These are phyloP conservation scores for Macadamia integrifolia DNA, from an alignment of 164 flowering plant genomes.

Conservation along the genomic window DNA sequence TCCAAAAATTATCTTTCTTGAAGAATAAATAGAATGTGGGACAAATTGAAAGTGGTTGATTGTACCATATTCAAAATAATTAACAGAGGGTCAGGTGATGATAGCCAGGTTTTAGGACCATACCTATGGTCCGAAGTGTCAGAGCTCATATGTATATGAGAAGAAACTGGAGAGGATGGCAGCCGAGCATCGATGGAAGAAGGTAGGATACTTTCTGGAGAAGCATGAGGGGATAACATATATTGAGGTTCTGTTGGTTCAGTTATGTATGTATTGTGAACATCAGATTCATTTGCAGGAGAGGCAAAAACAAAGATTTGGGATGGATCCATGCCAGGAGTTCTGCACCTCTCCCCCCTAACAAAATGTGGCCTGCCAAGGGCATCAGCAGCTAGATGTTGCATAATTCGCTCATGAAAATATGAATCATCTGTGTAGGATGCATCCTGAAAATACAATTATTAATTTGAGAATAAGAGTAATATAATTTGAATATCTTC, in stretches of 20 bases:
- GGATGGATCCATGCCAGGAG: conserved; percentile 33
- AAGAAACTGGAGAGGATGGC: conserved; percentile 10
- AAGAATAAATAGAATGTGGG: no score
- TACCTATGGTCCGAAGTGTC: conserved; percentile 16
- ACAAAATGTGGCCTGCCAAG: conserved; percentile 33
- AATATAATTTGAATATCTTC: conserved; percentile 7
- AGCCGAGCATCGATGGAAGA: conserved; percentile 16
- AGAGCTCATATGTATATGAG: conserved; percentile 12
- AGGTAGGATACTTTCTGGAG: conserved; percentile 16
- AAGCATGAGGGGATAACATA: conserved; percentile 18
- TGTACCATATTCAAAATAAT: neutral
- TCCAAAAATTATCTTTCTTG: no score
- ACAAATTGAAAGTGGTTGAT: no score
- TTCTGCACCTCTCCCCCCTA: conserved; percentile 42
- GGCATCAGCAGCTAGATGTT: conserved; percentile 49
- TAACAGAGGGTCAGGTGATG: neutral
- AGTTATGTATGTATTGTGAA: conserved; percentile 11
- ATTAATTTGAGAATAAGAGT: neutral
- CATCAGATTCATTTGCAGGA: conserved; percentile 22
- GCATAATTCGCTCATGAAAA: conserved; percentile 52
- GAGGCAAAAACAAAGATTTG: conserved; percentile 23
- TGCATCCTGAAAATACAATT: conserved; percentile 33
- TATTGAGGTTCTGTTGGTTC: conserved; percentile 14
- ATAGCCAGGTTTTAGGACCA: conserved; percentile 28
- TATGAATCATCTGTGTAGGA: conserved; percentile 41